These are phyloP conservation scores for Gossypium raimondii DNA, from an alignment of 345 rosid genomes.

Conservation along the genomic window DNA sequence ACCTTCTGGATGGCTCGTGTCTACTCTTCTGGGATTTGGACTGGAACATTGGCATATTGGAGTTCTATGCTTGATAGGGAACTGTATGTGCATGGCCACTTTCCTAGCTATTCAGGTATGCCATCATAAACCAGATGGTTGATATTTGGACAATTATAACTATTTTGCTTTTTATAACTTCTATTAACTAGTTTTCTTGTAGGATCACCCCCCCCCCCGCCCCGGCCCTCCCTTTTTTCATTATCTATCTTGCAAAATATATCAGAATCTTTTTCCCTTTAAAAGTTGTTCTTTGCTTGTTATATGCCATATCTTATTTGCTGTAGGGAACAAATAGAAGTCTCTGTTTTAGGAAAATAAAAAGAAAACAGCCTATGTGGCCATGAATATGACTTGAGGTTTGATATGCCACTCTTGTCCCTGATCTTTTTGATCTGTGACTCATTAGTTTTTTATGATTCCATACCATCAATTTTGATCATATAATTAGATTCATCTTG, in stretches of 20 bases:
- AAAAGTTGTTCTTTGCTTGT: not conserved
- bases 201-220: not conserved
- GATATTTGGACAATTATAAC: not conserved
- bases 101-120: conserved; percentile 91
- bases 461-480: not conserved
- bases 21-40: conserved; percentile 54
- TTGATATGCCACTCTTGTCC: conserved; percentile 1
- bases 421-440: not conserved
- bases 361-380: not conserved
- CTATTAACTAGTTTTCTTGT: not conserved
- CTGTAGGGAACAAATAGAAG: not conserved
- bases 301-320: not conserved
- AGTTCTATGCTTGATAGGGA: conserved; percentile 89
- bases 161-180: not conserved
- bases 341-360: conserved; percentile 8
- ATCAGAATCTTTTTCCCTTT: not conserved
- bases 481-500: not conserved
- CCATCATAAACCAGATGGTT: not conserved
- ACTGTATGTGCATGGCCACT: conserved; percentile 96
- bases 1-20: conserved; percentile 75
- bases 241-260: not conserved
- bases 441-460: not conserved
- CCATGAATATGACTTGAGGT: not conserved
- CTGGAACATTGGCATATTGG: conserved; percentile 83
- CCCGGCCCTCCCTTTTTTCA: not conserved